Percentiles rank a stretch among this genome's conserved stretches.
phyloP scores from a whole-genome alignment of 164 flowering plant species.

The Stephania yunnanensis region DNA sequence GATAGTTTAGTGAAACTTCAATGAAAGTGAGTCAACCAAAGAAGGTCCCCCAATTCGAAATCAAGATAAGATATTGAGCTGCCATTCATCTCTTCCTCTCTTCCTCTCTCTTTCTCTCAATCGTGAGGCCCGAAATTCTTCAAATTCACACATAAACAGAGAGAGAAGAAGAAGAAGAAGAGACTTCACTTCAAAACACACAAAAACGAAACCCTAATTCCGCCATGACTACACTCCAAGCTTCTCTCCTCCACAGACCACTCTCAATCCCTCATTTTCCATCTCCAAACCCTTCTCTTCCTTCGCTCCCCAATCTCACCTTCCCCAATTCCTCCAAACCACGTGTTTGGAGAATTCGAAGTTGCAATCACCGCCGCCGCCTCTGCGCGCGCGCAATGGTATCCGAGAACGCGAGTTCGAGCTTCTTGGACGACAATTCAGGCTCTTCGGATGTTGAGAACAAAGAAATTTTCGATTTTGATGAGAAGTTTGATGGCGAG shows the following conservation, averaged over 20 bases:
- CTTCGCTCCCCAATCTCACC: not conserved
- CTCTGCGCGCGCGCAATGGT: too few relatives aligned
- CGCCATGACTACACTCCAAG: constrained; percentile 55
- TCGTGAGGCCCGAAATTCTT: not conserved
- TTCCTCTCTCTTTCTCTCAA: not conserved
- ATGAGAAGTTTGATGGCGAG: too few relatives aligned
- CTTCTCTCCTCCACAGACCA: constrained; percentile 42
- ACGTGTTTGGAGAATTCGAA: too few relatives aligned
- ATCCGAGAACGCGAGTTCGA: too few relatives aligned
- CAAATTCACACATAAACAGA: not conserved
- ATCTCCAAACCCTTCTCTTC: constrained; percentile 13
- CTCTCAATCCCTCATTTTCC: constrained; percentile 22
- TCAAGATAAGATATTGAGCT: constrained; percentile 1
- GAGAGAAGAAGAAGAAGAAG: not conserved
- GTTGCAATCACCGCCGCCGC: too few relatives aligned
- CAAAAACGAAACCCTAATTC: constrained; percentile 21
- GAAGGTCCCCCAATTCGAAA: not conserved
- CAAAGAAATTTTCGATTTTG: too few relatives aligned
- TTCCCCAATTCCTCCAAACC: too few relatives aligned
- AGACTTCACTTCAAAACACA: not conserved
- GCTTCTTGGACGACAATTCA: too few relatives aligned
- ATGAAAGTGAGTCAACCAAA: not conserved
- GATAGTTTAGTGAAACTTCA: too few relatives aligned
- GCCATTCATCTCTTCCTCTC: not conserved
- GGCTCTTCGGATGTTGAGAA: too few relatives aligned